Evolutionary conservation across 106 monocot species (phyloP).

Genomic region (Xerophyta viscosa): DNA sequence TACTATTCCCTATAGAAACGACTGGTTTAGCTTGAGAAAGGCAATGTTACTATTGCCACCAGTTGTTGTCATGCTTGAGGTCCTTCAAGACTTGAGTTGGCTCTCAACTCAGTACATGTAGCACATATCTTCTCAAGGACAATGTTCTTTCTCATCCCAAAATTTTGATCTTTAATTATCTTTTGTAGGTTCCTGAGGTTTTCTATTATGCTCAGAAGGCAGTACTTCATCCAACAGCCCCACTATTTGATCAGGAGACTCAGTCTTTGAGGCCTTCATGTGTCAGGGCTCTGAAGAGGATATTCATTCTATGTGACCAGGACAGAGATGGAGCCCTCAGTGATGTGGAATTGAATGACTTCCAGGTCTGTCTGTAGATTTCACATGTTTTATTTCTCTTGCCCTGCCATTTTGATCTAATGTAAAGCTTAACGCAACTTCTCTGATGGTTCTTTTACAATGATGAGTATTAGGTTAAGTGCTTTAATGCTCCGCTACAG

Average conservation of each 20-base stretch:
- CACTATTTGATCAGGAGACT: slow-evolving; percentile 89
- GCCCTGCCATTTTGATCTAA: not conserved
- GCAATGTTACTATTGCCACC: too few species aligned
- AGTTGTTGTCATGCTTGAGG: too few species aligned
- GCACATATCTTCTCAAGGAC: too few species aligned
- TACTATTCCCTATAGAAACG: too few species aligned
- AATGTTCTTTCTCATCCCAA: not conserved
- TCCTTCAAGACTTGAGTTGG: too few species aligned
- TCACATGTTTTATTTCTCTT: not conserved
- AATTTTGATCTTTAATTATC: not conserved
- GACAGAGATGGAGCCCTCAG: slow-evolving; percentile 91
- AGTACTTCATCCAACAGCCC: slow-evolving; percentile 91
- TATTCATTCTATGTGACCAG: slow-evolving; percentile 89
- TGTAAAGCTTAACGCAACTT: too few species aligned
- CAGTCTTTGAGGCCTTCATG: slow-evolving; percentile 82
- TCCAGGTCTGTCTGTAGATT: slow-evolving; percentile 52
- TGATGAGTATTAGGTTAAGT: slow-evolving; percentile 60
- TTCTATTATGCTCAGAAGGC: slow-evolving; percentile 97
- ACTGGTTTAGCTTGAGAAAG: too few species aligned
- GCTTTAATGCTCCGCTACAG: slow-evolving; percentile 93
- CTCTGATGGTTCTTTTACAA: not conserved
- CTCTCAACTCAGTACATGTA: too few species aligned
- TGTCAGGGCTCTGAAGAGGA: slow-evolving; percentile 81
- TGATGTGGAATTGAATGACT: slow-evolving; percentile 83
- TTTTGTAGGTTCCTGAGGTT: slow-evolving; percentile 69